Base-by-base conservation (phyloP, 2,329 filamentous ascomycete species). In the Fusarium udum region DNA sequence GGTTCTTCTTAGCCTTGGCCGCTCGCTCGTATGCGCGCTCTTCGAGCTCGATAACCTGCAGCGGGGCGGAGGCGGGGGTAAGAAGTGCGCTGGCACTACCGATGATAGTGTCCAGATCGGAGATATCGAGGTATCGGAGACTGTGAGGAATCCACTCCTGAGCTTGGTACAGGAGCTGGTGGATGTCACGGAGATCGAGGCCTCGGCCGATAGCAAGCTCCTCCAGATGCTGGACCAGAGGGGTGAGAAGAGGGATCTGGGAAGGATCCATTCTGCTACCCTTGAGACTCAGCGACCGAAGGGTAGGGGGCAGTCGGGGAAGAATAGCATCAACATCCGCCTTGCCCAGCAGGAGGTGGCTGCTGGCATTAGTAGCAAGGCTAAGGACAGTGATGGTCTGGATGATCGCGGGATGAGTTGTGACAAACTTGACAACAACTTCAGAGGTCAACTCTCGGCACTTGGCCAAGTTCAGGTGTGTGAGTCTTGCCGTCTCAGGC, bases 401-500 rank as follows among this genome's bases (percentile, higher is more conserved):
- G 66, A 85, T 87, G 48, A 90, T 91, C 7, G 93, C 91, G 4
- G 92, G 92, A 78, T 95, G 93, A 34, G 87, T 88, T 20, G 88
- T 86, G 67, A 95, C 81, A 78, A 95, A 95, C 64, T 91, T 86
- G 69, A 94, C 89, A 22, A 95, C 89, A 14, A 84, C 88, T 20
- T 88, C 84, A 2, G 92, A 90, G 15, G 89, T 89, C 60, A 96
- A 85, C 60, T 90, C 87, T 59, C 89, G 90, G 85, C 93, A 95
- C 81, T 93, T 93, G 71, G 92, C 90, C 52, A 96, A 83, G 78
- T 94, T 95, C 61, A 96, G 84, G 79, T 96, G 93, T 3, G 92
- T 95, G 72, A 95, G 87, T 71, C 85, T 86, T 16, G 93, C 93
- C 9, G 91, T 91, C n/a, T 85, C 79, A 2, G 93, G 92, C 71